These are phyloP conservation scores for Kockiozyma suomiensis DNA, from an alignment of 805 yeast species.

Conservation along the genomic window DNA sequence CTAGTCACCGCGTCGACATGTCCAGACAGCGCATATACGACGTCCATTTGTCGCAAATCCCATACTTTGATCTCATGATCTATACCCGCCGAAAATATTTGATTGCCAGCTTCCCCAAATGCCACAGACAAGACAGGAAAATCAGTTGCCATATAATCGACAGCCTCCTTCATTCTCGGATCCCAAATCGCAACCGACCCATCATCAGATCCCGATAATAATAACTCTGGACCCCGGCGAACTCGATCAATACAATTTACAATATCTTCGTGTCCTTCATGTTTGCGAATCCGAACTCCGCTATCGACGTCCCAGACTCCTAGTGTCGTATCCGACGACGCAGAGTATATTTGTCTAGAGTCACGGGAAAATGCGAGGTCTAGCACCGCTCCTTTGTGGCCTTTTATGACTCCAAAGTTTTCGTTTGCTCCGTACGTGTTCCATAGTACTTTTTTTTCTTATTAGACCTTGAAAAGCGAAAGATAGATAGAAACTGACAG, in stretches of 20 bases:
- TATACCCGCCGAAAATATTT: constrained; percentile 63
- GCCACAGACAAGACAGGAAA: constrained; percentile 64
- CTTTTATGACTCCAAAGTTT: constrained; percentile 53
- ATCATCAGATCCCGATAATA: constrained; percentile 67
- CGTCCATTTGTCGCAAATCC: constrained; percentile 52
- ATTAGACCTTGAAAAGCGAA: too few species aligned
- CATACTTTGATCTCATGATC: constrained; percentile 64
- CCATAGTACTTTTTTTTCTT: constrained; percentile 54
- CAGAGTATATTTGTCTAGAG: constrained; percentile 47
- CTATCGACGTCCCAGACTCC: constrained; percentile 65
- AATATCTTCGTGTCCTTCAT: constrained; percentile 53
- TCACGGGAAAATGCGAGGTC: constrained; percentile 60
- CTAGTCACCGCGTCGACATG: constrained; percentile 60
- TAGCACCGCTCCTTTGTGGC: constrained; percentile 69
- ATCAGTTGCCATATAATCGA: constrained; percentile 48
- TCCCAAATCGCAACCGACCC: constrained; percentile 69
- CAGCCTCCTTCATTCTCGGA: constrained; percentile 53
- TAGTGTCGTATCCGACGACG: constrained; percentile 64
- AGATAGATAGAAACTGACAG: background rate
- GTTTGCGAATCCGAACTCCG: constrained; percentile 58
- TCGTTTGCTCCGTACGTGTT: constrained; percentile 45
- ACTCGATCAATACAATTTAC: constrained; percentile 58
- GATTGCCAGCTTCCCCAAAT: constrained; percentile 46
- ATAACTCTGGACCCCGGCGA: constrained; percentile 41
- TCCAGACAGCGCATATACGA: constrained; percentile 52